These are phyloP conservation scores for Arthrobotrys conoides DNA, from an alignment of 2,329 filamentous ascomycete genomes.

Conservation along the genomic window DNA sequence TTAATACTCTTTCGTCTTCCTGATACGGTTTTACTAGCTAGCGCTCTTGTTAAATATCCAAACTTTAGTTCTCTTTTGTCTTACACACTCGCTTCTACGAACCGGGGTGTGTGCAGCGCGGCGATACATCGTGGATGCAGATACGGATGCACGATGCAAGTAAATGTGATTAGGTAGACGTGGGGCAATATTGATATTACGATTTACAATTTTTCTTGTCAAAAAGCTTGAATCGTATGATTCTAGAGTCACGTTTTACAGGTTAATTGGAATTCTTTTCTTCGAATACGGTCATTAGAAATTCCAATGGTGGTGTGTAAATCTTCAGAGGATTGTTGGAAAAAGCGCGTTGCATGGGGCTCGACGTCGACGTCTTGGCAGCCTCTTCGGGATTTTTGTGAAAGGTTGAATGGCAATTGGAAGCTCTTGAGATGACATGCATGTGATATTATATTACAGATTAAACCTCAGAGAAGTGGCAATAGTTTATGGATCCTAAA, in stretches of 20 bases:
- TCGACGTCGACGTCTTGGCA: not conserved
- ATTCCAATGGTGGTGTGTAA: not conserved
- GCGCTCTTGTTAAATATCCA: not conserved
- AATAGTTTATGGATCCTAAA: no score
- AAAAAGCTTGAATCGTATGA: conserved; percentile 19
- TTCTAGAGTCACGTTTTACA: not conserved
- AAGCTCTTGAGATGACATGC: no score
- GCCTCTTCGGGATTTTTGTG: not conserved
- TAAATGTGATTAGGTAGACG: conserved; percentile 47
- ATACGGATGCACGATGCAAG: conserved; percentile 9
- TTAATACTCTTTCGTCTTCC: conserved; percentile 1
- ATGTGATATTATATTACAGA: not conserved
- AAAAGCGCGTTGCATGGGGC: conserved; percentile 10
- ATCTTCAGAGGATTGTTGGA: not conserved
- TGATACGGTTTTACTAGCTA: not conserved
- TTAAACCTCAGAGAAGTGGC: no score
- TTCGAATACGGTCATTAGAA: not conserved
- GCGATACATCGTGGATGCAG: not conserved
- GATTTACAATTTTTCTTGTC: no score
- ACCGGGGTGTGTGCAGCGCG: conserved; percentile 9
- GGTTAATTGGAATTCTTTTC: not conserved
- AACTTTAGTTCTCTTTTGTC: conserved; percentile 1
- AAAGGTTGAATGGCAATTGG: no score
- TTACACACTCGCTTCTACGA: conserved; percentile 3
- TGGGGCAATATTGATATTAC: no score